A percentile compares a stretch with the other conserved stretches of the same genome.
Evolutionary conservation across 2,329 filamentous ascomycete species (phyloP).

Genomic region (Xylariaceae sp.): DNA sequence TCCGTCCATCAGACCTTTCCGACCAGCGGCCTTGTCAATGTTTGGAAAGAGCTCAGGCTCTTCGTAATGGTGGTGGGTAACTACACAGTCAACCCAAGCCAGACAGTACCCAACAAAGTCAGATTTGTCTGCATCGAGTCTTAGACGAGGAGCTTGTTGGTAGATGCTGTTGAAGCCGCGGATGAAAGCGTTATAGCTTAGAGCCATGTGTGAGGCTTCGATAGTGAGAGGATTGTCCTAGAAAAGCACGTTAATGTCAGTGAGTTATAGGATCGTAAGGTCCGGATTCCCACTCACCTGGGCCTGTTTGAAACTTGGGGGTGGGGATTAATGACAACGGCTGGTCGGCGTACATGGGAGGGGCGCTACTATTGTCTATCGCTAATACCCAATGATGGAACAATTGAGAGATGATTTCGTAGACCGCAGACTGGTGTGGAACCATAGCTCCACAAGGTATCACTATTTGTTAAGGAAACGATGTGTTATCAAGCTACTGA

Average conservation of each 20-base stretch:
- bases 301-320: too few relatives aligned
- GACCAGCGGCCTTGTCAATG: slow-evolving; percentile 28
- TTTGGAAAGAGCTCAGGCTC: slow-evolving; percentile 32
- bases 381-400: too few relatives aligned
- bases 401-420: too few relatives aligned
- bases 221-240: slow-evolving; percentile 31
- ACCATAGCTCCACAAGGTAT: too few relatives aligned
- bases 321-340: too few relatives aligned
- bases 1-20: slow-evolving; percentile 25
- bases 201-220: slow-evolving; percentile 33
- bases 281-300: too few relatives aligned
- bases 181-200: slow-evolving; percentile 35
- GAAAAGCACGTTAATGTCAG: neutral
- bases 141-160: slow-evolving; percentile 28
- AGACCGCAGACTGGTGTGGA: too few relatives aligned
- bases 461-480: too few relatives aligned
- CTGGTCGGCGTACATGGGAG: too few relatives aligned
- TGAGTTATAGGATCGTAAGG: slow-evolving; percentile 6
- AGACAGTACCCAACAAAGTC: slow-evolving; percentile 33
- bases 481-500: too few relatives aligned
- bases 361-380: too few relatives aligned
- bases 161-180: slow-evolving; percentile 36
- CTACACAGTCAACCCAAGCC: slow-evolving; percentile 30
- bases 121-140: slow-evolving; percentile 23
- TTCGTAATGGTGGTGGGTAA: slow-evolving; percentile 31